phyloP scores from a whole-genome alignment of 805 yeast genomes.

The Lipomyces anomalus region DNA sequence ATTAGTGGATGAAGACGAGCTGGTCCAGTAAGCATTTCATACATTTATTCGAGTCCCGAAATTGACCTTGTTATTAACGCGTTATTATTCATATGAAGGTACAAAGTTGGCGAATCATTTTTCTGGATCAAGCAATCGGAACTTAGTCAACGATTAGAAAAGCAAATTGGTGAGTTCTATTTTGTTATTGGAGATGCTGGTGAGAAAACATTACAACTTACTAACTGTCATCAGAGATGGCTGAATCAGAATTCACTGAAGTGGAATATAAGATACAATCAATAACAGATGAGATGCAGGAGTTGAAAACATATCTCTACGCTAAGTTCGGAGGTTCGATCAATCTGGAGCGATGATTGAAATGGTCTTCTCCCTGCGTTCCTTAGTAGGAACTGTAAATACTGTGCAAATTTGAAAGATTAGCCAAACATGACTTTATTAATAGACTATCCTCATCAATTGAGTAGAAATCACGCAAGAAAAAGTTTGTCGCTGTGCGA shows the following conservation, averaged over 20 bases:
- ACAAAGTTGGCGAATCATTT: conserved; percentile 76
- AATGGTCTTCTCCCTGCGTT: too few relatives aligned
- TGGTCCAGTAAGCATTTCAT: conserved; percentile 27
- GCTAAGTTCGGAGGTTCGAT: conserved; percentile 86
- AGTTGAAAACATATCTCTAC: conserved; percentile 68
- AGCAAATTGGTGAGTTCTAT: conserved; percentile 41
- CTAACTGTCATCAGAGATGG: conserved; percentile 25
- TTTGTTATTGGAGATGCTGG: not conserved
- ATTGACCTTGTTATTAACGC: not conserved
- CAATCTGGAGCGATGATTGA: conserved; percentile 72
- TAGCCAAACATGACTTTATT: too few relatives aligned
- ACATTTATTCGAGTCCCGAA: not conserved
- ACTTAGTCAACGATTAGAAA: conserved; percentile 63
- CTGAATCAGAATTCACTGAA: conserved; percentile 46
- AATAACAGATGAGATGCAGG: conserved; percentile 50
- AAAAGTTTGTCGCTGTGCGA: too few relatives aligned
- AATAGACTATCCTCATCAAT: too few relatives aligned
- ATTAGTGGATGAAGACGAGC: conserved; percentile 58
- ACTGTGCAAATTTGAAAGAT: too few relatives aligned
- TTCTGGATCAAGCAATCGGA: conserved; percentile 61
- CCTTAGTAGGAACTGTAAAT: too few relatives aligned
- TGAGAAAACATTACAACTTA: not conserved
- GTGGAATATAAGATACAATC: conserved; percentile 45
- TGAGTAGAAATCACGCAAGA: too few relatives aligned
- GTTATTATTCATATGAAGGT: conserved; percentile 29